phyloP scores from a whole-genome alignment of 345 rosid species.

The Turnera subulata region DNA sequence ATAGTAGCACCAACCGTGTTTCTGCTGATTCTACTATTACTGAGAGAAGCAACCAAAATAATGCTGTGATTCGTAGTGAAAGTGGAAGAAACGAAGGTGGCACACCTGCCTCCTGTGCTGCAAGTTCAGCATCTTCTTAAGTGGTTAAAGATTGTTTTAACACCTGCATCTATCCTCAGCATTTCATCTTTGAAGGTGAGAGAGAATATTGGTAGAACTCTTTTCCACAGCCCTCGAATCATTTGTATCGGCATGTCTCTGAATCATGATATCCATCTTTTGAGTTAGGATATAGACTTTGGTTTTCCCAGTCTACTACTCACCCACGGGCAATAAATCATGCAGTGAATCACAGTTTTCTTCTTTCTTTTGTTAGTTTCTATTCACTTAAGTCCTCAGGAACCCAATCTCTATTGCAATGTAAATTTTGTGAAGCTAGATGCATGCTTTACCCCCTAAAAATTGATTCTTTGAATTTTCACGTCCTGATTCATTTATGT shows the following conservation, averaged over 20 bases:
- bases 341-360: no score
- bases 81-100: conserved; percentile 23
- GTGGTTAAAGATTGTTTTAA: conserved; percentile 14
- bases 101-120: conserved; percentile 20
- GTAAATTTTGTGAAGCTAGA: no score
- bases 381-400: no score
- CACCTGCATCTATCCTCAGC: conserved; percentile 35
- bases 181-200: conserved; percentile 50
- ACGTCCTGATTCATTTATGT: no score
- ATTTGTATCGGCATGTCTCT: no score
- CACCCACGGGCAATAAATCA: not conserved
- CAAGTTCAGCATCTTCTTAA: conserved; percentile 37
- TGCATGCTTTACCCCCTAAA: no score
- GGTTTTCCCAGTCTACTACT: not conserved
- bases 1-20: conserved; percentile 17
- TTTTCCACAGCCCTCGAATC: not conserved
- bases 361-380: no score
- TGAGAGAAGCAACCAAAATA: conserved; percentile 28
- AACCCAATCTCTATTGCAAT: no score
- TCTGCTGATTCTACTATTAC: conserved; percentile 25
- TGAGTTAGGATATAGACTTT: not conserved
- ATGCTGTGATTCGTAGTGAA: conserved; percentile 17
- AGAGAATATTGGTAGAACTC: not conserved
- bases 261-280: not conserved
- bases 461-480: no score